Evolutionary conservation across 2,329 filamentous ascomycete species (phyloP).

Genomic region (Colletotrichum eleusines): DNA sequence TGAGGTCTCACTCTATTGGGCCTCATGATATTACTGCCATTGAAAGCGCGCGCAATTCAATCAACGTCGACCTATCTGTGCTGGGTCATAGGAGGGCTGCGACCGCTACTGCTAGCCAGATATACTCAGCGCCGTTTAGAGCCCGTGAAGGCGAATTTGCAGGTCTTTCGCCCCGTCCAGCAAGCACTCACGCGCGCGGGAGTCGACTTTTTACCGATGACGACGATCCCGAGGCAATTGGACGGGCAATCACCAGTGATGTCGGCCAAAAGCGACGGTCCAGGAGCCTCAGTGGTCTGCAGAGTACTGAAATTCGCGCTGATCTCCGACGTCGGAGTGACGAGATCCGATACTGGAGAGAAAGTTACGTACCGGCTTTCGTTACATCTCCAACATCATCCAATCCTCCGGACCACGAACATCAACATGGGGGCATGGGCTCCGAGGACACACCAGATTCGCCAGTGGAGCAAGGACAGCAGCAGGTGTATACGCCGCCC

Average conservation of each 20-base stretch:
- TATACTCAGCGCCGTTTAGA: constrained; percentile 53
- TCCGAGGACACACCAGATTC: constrained; percentile 51
- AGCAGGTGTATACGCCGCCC: constrained; percentile 53
- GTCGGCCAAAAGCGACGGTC: constrained; percentile 66
- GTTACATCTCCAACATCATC: constrained; percentile 64
- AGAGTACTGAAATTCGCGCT: constrained; percentile 23
- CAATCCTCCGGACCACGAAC: constrained; percentile 53
- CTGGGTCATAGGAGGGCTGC: constrained; percentile 56
- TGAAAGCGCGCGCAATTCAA: constrained; percentile 66
- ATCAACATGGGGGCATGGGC: constrained; percentile 48
- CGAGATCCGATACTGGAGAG: constrained; percentile 74
- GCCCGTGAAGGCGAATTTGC: constrained; percentile 58
- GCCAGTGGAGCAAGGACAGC: constrained; percentile 48
- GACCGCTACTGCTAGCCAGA: constrained; percentile 54
- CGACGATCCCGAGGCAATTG: constrained; percentile 67
- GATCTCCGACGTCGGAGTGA: constrained; percentile 66
- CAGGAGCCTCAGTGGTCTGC: constrained; percentile 63
- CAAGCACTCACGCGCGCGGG: constrained; percentile 68
- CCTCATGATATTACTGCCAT: constrained; percentile 66
- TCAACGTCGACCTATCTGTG: constrained; percentile 59
- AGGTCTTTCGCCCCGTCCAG: constrained; percentile 71
- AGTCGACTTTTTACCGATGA: constrained; percentile 53
- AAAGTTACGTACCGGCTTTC: constrained; percentile 67
- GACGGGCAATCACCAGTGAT: constrained; percentile 72
- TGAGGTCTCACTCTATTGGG: constrained; percentile 72